phyloP scores from a whole-genome alignment of 495 filamentous ascomycete genomes.

The Glarea lozoyensis region DNA sequence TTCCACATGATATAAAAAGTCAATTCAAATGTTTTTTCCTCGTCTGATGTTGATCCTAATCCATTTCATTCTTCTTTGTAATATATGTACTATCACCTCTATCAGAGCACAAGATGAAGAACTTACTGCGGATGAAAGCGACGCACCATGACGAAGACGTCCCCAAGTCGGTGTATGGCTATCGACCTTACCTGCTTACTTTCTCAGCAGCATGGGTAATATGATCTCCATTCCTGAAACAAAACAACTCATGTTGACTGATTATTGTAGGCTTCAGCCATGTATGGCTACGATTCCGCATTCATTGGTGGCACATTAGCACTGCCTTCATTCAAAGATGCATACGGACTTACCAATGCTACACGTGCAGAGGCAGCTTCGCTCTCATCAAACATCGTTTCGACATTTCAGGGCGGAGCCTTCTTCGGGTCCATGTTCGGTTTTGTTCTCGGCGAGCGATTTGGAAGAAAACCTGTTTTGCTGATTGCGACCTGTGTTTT shows the following conservation, averaged over 20 bases:
- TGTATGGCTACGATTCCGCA: conserved; percentile 20
- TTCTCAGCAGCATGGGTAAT: not conserved
- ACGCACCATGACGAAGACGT: not conserved
- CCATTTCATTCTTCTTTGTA: too few relatives aligned
- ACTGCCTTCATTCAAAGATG: conserved; percentile 37
- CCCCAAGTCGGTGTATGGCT: not conserved
- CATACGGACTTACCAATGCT: conserved; percentile 36
- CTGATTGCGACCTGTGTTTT: conserved; percentile 20
- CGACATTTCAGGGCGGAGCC: conserved; percentile 24
- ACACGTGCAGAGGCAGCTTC: conserved; percentile 21
- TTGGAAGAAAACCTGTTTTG: conserved; percentile 22
- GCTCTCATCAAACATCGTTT: conserved; percentile 35
- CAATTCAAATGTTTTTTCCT: too few relatives aligned
- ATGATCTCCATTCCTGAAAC: not conserved
- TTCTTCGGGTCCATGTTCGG: conserved; percentile 29
- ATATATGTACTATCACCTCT: too few relatives aligned
- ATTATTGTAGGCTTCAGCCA: conserved; percentile 4
- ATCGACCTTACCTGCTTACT: not conserved
- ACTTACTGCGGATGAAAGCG: not conserved
- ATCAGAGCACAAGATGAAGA: not conserved
- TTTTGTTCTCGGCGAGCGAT: conserved; percentile 24
- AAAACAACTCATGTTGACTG: not conserved
- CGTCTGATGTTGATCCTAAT: too few relatives aligned
- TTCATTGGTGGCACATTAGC: conserved; percentile 26
- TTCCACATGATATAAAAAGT: too few relatives aligned